Percentiles rank a stretch among this genome's conserved stretches.
phyloP scores from a whole-genome alignment of 2,329 filamentous ascomycete genomes.

The Emmonsiellopsis sp. region DNA sequence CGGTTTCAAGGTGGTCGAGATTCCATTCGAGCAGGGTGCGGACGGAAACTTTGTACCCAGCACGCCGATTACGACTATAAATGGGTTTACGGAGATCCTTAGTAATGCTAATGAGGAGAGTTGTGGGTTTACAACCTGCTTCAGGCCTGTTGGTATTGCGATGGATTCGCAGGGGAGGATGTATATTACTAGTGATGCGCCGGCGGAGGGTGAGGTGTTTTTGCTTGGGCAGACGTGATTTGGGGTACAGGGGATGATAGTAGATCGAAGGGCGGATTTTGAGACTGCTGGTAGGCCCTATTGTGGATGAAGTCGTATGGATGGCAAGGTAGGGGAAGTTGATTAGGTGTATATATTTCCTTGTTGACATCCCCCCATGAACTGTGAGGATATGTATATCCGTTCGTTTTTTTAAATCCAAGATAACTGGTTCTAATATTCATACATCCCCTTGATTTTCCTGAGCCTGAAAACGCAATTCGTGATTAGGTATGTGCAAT shows the following conservation, averaged over 20 bases:
- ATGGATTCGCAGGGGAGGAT: constrained; percentile 23
- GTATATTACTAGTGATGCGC: constrained; percentile 24
- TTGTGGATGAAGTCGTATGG: no score
- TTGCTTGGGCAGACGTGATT: neutral
- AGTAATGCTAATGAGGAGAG: constrained; percentile 18
- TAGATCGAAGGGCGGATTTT: no score
- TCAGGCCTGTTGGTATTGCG: constrained; percentile 25
- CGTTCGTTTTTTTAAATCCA: no score
- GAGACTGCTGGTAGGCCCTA: no score
- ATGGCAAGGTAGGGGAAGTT: no score
- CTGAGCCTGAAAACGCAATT: no score
- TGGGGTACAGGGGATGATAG: neutral
- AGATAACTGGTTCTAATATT: no score
- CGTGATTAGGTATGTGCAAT: no score
- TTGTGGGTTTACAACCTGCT: constrained; percentile 20
- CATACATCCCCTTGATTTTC: no score
- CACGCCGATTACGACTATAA: constrained; percentile 26
- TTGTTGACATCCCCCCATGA: no score
- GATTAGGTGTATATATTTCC: no score
- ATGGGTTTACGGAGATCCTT: constrained; percentile 20
- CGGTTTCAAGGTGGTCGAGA: constrained; percentile 42
- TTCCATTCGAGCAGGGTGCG: constrained; percentile 37
- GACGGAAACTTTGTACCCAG: constrained; percentile 25
- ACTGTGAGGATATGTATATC: no score
- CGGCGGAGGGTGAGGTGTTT: constrained; percentile 15